Conservation (phyloP, 2,329 filamentous ascomycete genomes). For the Monosporascus sp. region DNA sequence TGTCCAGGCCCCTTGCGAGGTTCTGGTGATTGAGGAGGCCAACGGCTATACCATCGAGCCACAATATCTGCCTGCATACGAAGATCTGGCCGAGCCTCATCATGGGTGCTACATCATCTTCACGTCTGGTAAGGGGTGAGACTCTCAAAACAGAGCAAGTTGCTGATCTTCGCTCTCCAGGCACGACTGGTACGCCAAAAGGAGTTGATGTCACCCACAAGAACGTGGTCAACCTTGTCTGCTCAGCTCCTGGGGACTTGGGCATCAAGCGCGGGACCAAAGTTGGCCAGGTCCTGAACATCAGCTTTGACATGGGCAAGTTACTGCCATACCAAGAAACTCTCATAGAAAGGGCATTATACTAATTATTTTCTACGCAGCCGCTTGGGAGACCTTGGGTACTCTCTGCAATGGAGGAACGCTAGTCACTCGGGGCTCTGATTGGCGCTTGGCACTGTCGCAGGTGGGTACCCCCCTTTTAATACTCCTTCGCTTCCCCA, state of each 20-base stretch:
- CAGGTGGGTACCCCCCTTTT: conserved; percentile 29
- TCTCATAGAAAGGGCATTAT: not conserved
- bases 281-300: conserved; percentile 51
- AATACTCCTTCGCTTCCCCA: not conserved
- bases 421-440: conserved; percentile 43
- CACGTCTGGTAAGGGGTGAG: not conserved
- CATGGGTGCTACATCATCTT: conserved; percentile 23
- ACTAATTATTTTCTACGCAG: conserved; percentile 24
- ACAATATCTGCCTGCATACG: not conserved
- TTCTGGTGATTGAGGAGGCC: conserved; percentile 1
- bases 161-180: conserved; percentile 45
- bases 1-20: conserved; percentile 20
- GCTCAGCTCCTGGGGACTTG: conserved; percentile 44
- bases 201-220: conserved; percentile 52
- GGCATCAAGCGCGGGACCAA: conserved; percentile 43
- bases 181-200: conserved; percentile 53
- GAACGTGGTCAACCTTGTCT: conserved; percentile 49
- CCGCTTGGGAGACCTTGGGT: conserved; percentile 55
- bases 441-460: conserved; percentile 41
- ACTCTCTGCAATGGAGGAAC: conserved; percentile 54
- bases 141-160: conserved; percentile 11
- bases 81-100: conserved; percentile 12
- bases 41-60: conserved; percentile 5
- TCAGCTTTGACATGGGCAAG: conserved; percentile 58
- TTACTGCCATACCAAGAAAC: conserved; percentile 6